Evolutionary conservation across 139 green algal species (phyloP).

Genomic region (Tetraselmis striata): DNA sequence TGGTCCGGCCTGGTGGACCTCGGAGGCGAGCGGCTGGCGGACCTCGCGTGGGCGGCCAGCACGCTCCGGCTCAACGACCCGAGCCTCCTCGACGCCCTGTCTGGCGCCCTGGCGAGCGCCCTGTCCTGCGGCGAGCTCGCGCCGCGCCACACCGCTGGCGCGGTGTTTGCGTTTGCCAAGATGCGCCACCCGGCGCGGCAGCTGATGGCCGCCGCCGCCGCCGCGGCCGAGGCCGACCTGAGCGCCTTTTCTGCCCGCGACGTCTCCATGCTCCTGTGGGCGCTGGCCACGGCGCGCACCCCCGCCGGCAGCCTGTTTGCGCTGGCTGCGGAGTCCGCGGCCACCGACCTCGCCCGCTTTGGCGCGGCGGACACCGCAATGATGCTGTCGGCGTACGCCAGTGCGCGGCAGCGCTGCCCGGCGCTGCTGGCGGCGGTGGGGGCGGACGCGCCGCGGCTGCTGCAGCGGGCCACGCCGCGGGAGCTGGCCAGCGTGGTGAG

Average conservation of each 20-base stretch:
- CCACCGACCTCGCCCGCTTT: background rate
- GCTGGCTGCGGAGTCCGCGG: no score
- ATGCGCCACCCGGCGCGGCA: background rate
- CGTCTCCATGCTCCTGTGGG: background rate
- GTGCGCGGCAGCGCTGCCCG: background rate
- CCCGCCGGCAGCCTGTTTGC: background rate
- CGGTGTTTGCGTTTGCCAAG: background rate
- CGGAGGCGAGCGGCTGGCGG: background rate
- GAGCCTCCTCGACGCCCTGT: background rate
- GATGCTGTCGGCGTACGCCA: background rate
- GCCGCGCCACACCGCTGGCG: background rate
- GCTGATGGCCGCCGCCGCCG: background rate
- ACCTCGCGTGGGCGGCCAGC: background rate
- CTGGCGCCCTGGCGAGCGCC: background rate
- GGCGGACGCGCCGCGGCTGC: background rate
- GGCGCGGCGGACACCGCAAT: background rate
- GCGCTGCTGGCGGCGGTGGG: background rate
- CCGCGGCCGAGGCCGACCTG: background rate
- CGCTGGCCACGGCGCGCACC: background rate
- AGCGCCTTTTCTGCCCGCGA: background rate
- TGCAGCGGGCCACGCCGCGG: background rate
- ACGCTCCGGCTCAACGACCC: background rate
- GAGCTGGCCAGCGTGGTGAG: background rate
- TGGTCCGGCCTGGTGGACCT: background rate
- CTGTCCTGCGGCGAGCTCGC: background rate